Evolutionary conservation across 1,284 basidiomycete species (phyloP).

Genomic region (Austroboletus sp.): DNA sequence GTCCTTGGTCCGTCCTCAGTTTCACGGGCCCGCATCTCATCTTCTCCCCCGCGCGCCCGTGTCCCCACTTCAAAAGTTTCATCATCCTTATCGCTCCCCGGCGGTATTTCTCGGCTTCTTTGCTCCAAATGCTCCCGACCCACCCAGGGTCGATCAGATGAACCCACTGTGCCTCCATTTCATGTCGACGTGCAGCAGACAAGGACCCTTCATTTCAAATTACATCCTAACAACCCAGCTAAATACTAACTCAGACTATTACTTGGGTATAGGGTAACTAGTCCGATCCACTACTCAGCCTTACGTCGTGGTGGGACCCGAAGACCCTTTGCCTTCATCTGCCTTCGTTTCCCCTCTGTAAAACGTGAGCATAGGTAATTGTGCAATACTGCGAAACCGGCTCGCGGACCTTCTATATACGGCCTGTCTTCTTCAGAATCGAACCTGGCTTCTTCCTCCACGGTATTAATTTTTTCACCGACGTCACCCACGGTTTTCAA

Average conservation of each 20-base stretch:
- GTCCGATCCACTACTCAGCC: constrained; percentile 4
- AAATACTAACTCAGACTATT: background rate
- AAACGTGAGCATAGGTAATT: constrained; percentile 5
- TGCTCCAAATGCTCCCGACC: background rate
- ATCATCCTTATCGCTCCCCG: too few relatives aligned
- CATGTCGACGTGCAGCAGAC: background rate
- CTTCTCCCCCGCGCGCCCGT: too few relatives aligned
- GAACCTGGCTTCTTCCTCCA: constrained; percentile 42
- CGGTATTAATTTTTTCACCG: constrained; percentile 12
- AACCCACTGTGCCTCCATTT: background rate
- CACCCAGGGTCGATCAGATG: background rate
- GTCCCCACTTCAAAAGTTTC: too few relatives aligned
- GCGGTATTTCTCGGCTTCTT: background rate
- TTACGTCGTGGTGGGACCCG: constrained; percentile 48
- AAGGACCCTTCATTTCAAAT: background rate
- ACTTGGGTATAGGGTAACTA: too few relatives aligned
- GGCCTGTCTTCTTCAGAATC: constrained; percentile 64
- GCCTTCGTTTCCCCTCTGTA: constrained; percentile 61
- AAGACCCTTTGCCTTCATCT: constrained; percentile 69
- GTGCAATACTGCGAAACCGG: constrained; percentile 7
- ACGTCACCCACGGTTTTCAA: constrained; percentile 30
- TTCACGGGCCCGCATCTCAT: too few relatives aligned
- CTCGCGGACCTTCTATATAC: constrained; percentile 59
- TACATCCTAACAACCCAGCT: background rate
- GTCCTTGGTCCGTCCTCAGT: too few relatives aligned